phyloP scores from a whole-genome alignment of 352 stramenopile genomes.

The Elongisporangium senticosum region DNA sequence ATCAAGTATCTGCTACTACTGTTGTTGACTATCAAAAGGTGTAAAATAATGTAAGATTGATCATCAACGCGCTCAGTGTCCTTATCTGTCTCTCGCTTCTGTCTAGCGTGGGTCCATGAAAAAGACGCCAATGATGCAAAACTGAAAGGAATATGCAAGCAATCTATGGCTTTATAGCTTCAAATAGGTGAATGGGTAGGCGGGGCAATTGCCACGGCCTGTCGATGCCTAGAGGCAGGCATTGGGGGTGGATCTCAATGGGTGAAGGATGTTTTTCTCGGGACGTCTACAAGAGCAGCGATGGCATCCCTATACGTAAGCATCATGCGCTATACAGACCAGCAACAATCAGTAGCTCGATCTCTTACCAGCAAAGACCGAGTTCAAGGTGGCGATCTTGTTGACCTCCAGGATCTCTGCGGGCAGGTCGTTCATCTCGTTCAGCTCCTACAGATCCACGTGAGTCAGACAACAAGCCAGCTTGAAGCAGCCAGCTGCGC shows the following conservation, averaged over 20 bases:
- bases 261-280: conserved; percentile 1
- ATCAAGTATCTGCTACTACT: conserved; percentile 1
- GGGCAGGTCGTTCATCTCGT: conserved; percentile 80
- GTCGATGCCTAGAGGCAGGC: not conserved
- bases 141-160: conserved; percentile 1
- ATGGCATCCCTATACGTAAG: not conserved
- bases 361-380: conserved; percentile 60
- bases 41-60: conserved; percentile 18
- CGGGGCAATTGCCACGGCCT: not conserved
- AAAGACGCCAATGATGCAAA: not conserved
- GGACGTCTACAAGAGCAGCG: conserved; percentile 4
- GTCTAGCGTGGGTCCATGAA: not conserved
- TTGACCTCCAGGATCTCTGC: conserved; percentile 68
- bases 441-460: conserved; percentile 45
- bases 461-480: conserved; percentile 1
- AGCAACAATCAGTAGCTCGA: not conserved
- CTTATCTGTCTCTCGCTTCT: not conserved
- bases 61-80: conserved; percentile 1
- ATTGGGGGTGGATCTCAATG: not conserved
- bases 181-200: not conserved
- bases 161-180: conserved; percentile 3
- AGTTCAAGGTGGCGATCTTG: conserved; percentile 66
- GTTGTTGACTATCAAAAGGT: conserved; percentile 15
- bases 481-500: conserved; percentile 2
- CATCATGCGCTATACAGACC: not conserved